Evolutionary conservation across 2,329 filamentous ascomycete genomes (phyloP).

Genomic region (Aspergillus transmontanensis): DNA sequence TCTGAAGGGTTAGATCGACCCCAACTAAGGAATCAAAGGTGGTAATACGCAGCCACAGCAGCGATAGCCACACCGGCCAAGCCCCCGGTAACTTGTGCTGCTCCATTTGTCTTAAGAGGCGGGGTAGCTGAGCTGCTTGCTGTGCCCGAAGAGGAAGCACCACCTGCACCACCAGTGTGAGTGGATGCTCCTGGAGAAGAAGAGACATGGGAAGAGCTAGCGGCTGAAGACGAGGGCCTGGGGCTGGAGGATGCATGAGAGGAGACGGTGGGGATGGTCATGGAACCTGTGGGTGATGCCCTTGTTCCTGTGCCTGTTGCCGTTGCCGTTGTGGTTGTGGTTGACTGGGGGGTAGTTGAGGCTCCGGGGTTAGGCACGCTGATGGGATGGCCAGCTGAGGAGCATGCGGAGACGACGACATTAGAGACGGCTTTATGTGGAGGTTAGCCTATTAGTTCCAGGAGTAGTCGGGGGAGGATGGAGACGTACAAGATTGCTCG

Average conservation of each 20-base stretch:
- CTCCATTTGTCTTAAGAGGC: neutral
- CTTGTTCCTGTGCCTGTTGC: constrained; percentile 5
- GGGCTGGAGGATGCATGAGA: neutral
- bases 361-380: constrained; percentile 30
- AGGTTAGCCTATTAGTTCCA: neutral
- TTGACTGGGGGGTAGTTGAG: constrained; percentile 3
- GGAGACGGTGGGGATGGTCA: constrained; percentile 11
- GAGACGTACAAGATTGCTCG: constrained; percentile 41
- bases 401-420: constrained; percentile 38
- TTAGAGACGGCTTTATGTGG: constrained; percentile 36
- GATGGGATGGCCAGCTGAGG: constrained; percentile 40
- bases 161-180: neutral
- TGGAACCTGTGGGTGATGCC: constrained; percentile 4
- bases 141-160: neutral
- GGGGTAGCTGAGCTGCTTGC: neutral
- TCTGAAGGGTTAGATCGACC: neutral
- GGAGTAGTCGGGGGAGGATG: neutral
- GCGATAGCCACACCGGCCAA: neutral
- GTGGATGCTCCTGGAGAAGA: neutral
- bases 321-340: neutral
- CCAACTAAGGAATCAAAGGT: neutral
- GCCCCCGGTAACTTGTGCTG: neutral
- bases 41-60: neutral
- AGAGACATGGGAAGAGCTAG: neutral
- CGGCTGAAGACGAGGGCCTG: neutral